A percentile compares a stretch with the other conserved stretches of the same genome.
These are phyloP conservation scores for Blastomyces percursus DNA, from an alignment of 2,329 filamentous ascomycete genomes.

Conservation along the genomic window DNA sequence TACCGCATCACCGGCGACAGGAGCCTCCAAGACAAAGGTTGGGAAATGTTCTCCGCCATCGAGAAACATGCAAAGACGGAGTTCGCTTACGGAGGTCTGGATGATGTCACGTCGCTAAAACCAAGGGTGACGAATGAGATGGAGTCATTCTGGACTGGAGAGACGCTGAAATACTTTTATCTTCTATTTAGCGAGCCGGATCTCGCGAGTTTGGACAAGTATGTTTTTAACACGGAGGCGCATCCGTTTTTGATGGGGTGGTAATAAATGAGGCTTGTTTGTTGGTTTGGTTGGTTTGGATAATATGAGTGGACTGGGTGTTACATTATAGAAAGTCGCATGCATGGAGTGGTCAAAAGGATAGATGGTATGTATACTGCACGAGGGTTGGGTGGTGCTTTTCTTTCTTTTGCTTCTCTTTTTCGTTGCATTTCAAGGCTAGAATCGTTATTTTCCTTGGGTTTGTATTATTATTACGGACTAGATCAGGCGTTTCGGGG, in stretches of 20 bases:
- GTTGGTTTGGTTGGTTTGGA: neutral
- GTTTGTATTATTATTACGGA: neutral
- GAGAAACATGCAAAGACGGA: slow-evolving; percentile 54
- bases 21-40: slow-evolving; percentile 67
- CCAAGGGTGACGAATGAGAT: slow-evolving; percentile 45
- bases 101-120: slow-evolving; percentile 13
- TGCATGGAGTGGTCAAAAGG: neutral
- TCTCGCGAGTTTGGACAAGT: slow-evolving; percentile 57
- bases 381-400: neutral
- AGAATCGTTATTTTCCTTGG: neutral
- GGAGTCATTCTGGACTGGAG: slow-evolving; percentile 85
- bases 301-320: neutral
- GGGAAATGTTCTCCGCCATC: slow-evolving; percentile 72
- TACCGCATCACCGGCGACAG: slow-evolving; percentile 78
- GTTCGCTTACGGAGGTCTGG: slow-evolving; percentile 51
- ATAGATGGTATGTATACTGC: neutral
- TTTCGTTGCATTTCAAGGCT: neutral
- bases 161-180: slow-evolving; percentile 90
- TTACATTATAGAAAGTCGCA: neutral
- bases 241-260: slow-evolving; percentile 37
- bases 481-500: neutral
- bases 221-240: slow-evolving; percentile 50
- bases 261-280: neutral
- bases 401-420: neutral
- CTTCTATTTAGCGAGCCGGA: slow-evolving; percentile 61